Evolutionary conservation across 352 stramenopile genomes (phyloP).

Genomic region (Phytophthora macrochlamydospora): DNA sequence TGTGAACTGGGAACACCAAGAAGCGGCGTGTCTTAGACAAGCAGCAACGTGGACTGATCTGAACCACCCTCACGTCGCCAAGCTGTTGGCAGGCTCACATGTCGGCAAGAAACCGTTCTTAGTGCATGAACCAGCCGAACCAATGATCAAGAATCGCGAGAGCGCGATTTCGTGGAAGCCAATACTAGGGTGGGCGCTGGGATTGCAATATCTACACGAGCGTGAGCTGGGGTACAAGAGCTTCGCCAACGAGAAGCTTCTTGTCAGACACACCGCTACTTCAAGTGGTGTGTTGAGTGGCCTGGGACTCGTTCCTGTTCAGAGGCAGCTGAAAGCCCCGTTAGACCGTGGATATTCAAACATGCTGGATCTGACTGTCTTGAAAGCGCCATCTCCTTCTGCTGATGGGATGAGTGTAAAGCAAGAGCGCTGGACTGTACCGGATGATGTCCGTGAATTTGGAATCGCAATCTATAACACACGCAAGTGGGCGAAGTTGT

Average conservation of each 20-base stretch:
- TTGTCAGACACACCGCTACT: conserved; percentile 22
- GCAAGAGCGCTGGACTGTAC: conserved; percentile 20
- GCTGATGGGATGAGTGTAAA: background rate
- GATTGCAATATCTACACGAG: conserved; percentile 38
- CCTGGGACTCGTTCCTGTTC: conserved; percentile 25
- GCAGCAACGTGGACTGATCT: conserved; percentile 30
- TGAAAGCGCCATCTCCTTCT: conserved; percentile 2
- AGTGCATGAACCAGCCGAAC: conserved; percentile 23
- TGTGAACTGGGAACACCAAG: conserved; percentile 18
- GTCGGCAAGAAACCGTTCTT: conserved; percentile 34
- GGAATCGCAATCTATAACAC: conserved; percentile 34
- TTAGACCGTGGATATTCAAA: conserved; percentile 26
- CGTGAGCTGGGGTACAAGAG: conserved; percentile 31
- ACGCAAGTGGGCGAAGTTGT: conserved; percentile 22
- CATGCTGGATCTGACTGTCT: conserved; percentile 13
- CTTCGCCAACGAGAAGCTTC: conserved; percentile 24
- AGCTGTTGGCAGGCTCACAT: conserved; percentile 32
- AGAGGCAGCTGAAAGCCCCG: conserved; percentile 16
- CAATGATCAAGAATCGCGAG: conserved; percentile 16
- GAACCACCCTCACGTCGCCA: conserved; percentile 35
- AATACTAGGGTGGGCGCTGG: conserved; percentile 31
- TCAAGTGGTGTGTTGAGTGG: conserved; percentile 23
- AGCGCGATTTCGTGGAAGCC: conserved; percentile 26
- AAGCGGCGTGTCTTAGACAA: conserved; percentile 32
- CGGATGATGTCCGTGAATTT: conserved; percentile 26